Evolutionary conservation across 2,329 filamentous ascomycete genomes (phyloP).

Genomic region (Tolypocladium capitatum): DNA sequence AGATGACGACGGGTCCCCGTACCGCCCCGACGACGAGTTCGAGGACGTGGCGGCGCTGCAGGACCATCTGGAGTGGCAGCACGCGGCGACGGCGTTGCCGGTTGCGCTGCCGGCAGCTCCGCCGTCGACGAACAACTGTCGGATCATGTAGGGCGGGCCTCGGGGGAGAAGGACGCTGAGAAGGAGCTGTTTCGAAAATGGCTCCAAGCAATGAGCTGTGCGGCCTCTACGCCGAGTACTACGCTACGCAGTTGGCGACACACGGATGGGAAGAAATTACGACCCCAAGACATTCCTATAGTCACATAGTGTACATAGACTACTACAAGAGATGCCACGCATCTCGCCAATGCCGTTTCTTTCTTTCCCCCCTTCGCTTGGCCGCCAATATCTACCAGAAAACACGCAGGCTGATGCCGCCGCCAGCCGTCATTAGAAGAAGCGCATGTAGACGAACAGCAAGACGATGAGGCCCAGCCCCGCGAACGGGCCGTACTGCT

Average conservation of each 20-base stretch:
- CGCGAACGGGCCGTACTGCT: conserved; percentile 91
- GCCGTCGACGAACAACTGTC: conserved; percentile 25
- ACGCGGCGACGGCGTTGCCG: conserved; percentile 28
- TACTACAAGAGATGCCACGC: conserved; percentile 1
- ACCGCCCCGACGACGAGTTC: conserved; percentile 37
- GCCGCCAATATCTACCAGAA: neutral
- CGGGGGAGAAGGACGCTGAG: too few relatives aligned
- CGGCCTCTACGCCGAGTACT: neutral
- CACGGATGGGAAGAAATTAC: neutral
- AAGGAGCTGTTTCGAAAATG: neutral
- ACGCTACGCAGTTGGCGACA: conserved; percentile 6
- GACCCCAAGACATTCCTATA: conserved; percentile 4
- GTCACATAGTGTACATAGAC: conserved; percentile 12
- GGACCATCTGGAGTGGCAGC: conserved; percentile 44
- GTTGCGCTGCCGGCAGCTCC: conserved; percentile 18
- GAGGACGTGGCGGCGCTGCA: conserved; percentile 34
- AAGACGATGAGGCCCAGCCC: conserved; percentile 71
- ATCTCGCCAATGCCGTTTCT: neutral
- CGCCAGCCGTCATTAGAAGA: conserved; percentile 49
- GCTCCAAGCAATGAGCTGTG: neutral
- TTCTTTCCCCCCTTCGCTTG: neutral
- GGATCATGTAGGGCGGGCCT: conserved; percentile 25
- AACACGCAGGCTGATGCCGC: neutral
- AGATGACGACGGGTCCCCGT: conserved; percentile 37
- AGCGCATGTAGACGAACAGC: conserved; percentile 82